Evolutionary conservation across 192 early-diverging fungal species (phyloP).

Genomic region (Backusella circina): DNA sequence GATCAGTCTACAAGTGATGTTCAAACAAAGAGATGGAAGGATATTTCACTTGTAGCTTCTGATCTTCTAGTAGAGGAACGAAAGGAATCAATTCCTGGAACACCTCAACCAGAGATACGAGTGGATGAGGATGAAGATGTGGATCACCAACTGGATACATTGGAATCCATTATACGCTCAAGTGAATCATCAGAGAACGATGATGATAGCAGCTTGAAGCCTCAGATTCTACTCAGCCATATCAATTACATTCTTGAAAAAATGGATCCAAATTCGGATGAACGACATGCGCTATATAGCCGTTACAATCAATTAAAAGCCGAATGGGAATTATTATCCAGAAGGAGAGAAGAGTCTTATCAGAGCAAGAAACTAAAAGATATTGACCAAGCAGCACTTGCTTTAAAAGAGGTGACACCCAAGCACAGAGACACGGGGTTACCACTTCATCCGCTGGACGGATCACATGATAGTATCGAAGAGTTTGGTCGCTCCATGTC

Average conservation of each 20-base stretch:
- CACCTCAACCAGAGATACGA: not conserved
- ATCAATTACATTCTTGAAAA: not conserved
- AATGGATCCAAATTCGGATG: not conserved
- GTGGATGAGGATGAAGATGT: not conserved
- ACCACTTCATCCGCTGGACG: conserved; percentile 13
- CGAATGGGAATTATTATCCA: conserved; percentile 1
- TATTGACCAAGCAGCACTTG: not conserved
- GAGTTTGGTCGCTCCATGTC: not conserved
- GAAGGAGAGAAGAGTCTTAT: not conserved
- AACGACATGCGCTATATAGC: not conserved
- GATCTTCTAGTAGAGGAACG: not conserved
- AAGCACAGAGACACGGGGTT: not conserved
- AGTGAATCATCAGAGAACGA: not conserved
- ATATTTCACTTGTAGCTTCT: not conserved
- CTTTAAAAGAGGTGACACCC: not conserved
- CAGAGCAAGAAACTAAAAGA: not conserved
- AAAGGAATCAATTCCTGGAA: not conserved
- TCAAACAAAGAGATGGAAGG: conserved; percentile 1
- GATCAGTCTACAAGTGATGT: conserved; percentile 5
- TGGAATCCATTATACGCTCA: not conserved
- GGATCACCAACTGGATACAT: not conserved
- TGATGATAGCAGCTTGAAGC: not conserved
- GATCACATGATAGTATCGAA: not conserved
- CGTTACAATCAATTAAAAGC: conserved; percentile 10
- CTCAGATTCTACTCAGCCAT: not conserved